phyloP scores from a whole-genome alignment of 164 flowering plant species.

The Vitis amurensis region DNA sequence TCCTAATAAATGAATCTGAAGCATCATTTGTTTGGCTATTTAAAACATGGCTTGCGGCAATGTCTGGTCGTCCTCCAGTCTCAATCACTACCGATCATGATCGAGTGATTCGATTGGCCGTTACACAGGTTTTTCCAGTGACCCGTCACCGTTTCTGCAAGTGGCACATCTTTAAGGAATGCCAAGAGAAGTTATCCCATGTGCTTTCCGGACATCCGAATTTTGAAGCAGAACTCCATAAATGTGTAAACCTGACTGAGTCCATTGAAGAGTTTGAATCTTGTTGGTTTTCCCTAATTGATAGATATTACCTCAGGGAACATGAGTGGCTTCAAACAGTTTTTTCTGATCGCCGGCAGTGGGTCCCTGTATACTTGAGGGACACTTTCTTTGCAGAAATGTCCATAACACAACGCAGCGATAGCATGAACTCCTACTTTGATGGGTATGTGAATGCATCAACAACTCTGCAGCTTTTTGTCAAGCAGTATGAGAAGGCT shows the following conservation, averaged over 20 bases:
- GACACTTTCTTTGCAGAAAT: conserved; percentile 48
- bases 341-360: conserved; percentile 33
- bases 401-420: conserved; percentile 30
- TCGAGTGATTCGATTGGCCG: conserved; percentile 31
- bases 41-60: conserved; percentile 40
- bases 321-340: conserved; percentile 48
- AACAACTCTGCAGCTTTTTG: conserved; percentile 35
- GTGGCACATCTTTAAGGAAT: conserved; percentile 47
- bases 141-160: conserved; percentile 46
- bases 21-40: conserved; percentile 48
- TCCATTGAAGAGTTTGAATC: conserved; percentile 43
- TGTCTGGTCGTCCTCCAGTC: conserved; percentile 36
- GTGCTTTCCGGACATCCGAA: conserved; percentile 28
- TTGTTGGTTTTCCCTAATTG: conserved; percentile 35
- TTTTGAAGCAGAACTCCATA: conserved; percentile 46
- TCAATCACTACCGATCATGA: conserved; percentile 49
- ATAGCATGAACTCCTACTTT: conserved; percentile 40
- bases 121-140: conserved; percentile 35
- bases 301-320: conserved; percentile 30
- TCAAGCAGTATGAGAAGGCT: conserved; percentile 38
- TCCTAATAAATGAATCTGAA: conserved; percentile 41
- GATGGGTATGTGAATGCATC: conserved; percentile 41
- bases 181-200: conserved; percentile 37
- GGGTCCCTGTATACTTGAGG: conserved; percentile 46
- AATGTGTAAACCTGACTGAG: conserved; percentile 40